A percentile compares a stretch with the other conserved stretches of the same genome.
Conservation (phyloP, 2,329 filamentous ascomycete genomes). For the Aphanoascus verrucosus region DNA sequence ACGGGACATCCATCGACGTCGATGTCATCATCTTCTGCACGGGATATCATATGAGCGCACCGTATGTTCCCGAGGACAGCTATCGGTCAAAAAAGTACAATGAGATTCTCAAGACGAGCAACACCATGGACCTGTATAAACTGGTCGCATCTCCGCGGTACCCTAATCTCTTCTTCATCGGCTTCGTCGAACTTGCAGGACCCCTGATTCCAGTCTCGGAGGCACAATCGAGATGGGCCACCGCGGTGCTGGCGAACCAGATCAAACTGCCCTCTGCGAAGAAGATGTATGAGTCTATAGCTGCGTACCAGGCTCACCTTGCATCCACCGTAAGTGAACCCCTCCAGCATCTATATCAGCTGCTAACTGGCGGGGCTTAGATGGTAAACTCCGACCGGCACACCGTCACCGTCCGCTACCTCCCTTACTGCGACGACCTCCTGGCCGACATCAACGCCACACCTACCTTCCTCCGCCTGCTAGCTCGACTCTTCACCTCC, state of each 20-base stretch:
- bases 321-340: conserved; percentile 15
- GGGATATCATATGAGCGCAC: conserved; percentile 22
- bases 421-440: conserved; percentile 28
- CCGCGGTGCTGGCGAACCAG: conserved; percentile 22
- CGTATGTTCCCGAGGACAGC: conserved; percentile 17
- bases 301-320: conserved; percentile 21
- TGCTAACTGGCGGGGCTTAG: background rate
- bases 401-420: conserved; percentile 20
- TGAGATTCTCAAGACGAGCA: conserved; percentile 12
- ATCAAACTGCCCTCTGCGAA: conserved; percentile 21
- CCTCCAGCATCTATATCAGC: background rate
- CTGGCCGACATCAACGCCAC: conserved; percentile 26
- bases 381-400: conserved; percentile 28
- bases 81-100: conserved; percentile 15
- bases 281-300: conserved; percentile 23
- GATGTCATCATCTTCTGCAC: conserved; percentile 29
- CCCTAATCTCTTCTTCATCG: conserved; percentile 28
- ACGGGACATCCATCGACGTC: conserved; percentile 23
- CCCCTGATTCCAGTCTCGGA: conserved; percentile 27
- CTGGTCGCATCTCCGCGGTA: conserved; percentile 24
- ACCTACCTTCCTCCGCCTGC: conserved; percentile 24
- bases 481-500: conserved; percentile 21
- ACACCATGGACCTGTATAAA: conserved; percentile 27
- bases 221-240: conserved; percentile 28
- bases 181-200: conserved; percentile 26